Evolutionary conservation across 306 rosid genomes (phyloP), one percentile per base, ranked within the genome.

Genomic region (Cicer yamashitae): DNA sequence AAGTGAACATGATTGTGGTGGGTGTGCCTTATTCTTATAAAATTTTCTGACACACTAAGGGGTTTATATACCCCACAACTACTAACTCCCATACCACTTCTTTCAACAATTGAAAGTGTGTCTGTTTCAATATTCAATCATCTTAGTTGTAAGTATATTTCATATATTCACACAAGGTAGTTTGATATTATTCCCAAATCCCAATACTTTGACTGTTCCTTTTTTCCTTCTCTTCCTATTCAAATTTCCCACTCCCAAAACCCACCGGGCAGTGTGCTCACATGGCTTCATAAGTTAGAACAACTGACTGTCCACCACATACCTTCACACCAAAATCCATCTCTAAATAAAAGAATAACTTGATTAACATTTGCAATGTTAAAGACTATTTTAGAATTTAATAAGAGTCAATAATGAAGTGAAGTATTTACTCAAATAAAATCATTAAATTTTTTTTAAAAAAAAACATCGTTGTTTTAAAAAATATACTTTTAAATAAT

Each of bases 221-320:
- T 25, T 54, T 56, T 57, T 25, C 59, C 59, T 10, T 45, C 44
- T 1, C 52, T 34, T 47, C 6, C 15, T 60, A 46, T 77, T 79
- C 85, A 82, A 77, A 77, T 77, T 80, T 72, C 38, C 10, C 74
- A 67, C 84, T 78, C 86, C 84, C 89, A 18, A 83, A 86, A 77
- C 83, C 86, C 80, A 78, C 85, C 48, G 86, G 82, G 88, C 90
- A 89, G 85, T 76, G 91, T 85, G 88, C 89, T 85, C 93, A 84
- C 89, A 81, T 85, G 87, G 70, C 70, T 53, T 0, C 30, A 25
- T 72, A 63, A 41, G 53, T 44, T 73, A 34, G 41, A 80, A 60
- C 68, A 34, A 60, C 10, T 58, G 57, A 66, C 65, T 18, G 37
- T 70, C 72, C 73, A 45, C 76, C 66, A 15, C 30, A 18, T 61